Evolutionary conservation across 1,139 yeast species (phyloP).

Genomic region (Taphrina pruni): DNA sequence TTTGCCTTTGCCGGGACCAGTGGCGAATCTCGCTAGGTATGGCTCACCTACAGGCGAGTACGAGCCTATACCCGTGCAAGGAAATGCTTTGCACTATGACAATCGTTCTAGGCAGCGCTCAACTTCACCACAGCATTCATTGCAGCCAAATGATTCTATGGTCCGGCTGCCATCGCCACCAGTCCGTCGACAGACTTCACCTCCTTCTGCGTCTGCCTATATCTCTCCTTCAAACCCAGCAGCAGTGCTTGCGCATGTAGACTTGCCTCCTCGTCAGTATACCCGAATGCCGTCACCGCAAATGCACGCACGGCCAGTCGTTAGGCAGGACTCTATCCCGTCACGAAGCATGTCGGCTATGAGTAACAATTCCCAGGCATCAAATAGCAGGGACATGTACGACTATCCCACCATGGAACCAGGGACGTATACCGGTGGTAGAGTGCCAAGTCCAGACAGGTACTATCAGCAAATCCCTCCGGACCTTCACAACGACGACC

Average conservation of each 20-base stretch:
- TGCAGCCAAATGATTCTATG: background rate
- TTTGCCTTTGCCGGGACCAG: background rate
- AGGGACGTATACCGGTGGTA: background rate
- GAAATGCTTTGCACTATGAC: background rate
- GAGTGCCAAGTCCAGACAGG: slow-evolving; percentile 27
- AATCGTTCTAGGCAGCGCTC: slow-evolving; percentile 7
- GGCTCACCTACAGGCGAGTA: background rate
- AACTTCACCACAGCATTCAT: background rate
- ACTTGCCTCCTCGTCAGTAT: slow-evolving; percentile 8
- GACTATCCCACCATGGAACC: background rate
- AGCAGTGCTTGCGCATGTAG: slow-evolving; percentile 1
- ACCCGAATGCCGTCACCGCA: background rate
- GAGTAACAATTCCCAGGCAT: slow-evolving; percentile 13
- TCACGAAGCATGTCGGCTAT: slow-evolving; percentile 11
- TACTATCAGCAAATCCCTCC: slow-evolving; percentile 4
- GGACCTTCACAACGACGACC: background rate
- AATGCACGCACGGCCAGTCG: background rate
- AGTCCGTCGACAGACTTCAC: slow-evolving; percentile 7
- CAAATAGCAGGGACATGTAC: slow-evolving; percentile 5
- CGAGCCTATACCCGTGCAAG: background rate
- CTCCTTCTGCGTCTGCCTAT: background rate
- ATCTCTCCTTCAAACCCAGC: background rate
- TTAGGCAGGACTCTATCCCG: slow-evolving; percentile 5
- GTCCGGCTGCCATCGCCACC: slow-evolving; percentile 19
- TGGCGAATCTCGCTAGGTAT: background rate